Base-by-base conservation (phyloP, 495 filamentous ascomycete genomes). In the Annulohypoxylon moriforme region DNA sequence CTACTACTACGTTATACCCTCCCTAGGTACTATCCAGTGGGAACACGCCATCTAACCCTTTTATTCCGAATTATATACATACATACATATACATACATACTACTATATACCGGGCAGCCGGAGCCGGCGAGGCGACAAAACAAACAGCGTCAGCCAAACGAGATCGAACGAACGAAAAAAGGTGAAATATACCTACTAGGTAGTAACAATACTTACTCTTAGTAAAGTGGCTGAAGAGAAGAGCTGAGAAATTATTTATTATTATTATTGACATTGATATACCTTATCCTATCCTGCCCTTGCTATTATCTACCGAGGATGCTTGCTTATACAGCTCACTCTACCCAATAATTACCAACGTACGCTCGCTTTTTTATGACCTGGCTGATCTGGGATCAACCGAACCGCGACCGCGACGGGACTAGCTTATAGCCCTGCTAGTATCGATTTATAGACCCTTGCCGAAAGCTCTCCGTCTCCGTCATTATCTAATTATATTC, bases 311-410 rank as follows among this genome's bases (percentile, higher is more conserved):
- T 72, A 72, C 69, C 69, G 64, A 69, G 58, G 10, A 67, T 73
- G 60, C 49, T 64, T 65, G 65, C 60, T 69, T 52, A 65, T 68
- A 64, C 65, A 66, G 55, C 64, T 64, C 57, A 50, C 58, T 42
- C 49, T 73, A 57, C 52, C 71, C 66, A 73, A 69, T 69, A 66
- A 69, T 69, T 69, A 57, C n/a, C n/a, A n/a, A n/a, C n/a, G n/a
- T n/a, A n/a, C 71, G 16, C 56, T 67, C 62, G 56, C 52, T 64
- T 68, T 68, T 50, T 11, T 52, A 44, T 42, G 46, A 50, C 63
- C 61, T 65, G 66, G 66, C 68, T 69, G 71, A 73, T 73, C 66
- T 67, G 66, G 61, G 71, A 73, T 73, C 71, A 62, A 59, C 71
- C 65, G 53, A 65, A 69, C 61, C 57, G 66, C 60, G 69, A 68